Evolutionary conservation across 2,329 filamentous ascomycete species (phyloP).

Genomic region (Emergomyces pasteurianus): DNA sequence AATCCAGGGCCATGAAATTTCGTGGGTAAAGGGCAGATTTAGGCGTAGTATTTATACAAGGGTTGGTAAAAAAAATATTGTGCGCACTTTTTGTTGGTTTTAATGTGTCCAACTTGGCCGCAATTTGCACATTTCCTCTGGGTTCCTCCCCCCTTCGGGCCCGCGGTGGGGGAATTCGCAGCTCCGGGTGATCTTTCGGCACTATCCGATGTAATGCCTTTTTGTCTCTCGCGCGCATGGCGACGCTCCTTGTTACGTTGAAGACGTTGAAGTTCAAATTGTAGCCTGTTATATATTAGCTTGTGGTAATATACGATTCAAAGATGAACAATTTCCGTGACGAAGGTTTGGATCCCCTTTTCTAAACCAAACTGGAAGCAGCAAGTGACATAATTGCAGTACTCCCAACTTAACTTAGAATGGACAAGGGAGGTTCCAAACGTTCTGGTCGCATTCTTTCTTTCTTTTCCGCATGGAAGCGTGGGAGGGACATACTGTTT

Average conservation of each 20-base stretch:
- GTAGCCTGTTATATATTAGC: slow-evolving; percentile 40
- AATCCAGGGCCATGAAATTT: slow-evolving; percentile 7
- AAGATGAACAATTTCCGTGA: slow-evolving; percentile 1
- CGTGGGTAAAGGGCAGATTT: slow-evolving; percentile 10
- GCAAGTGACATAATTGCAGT: not conserved
- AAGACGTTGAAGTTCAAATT: slow-evolving; percentile 68
- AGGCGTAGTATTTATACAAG: not conserved
- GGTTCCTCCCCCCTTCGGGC: slow-evolving; percentile 51
- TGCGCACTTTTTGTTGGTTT: slow-evolving; percentile 90
- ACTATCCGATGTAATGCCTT: slow-evolving; percentile 41
- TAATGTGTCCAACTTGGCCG: slow-evolving; percentile 93
- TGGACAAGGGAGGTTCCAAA: not conserved
- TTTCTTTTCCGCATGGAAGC: not conserved
- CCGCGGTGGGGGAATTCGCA: slow-evolving; percentile 32
- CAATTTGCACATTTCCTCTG: slow-evolving; percentile 93
- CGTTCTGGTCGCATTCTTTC: not conserved
- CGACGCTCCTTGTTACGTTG: slow-evolving; percentile 85
- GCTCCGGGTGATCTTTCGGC: slow-evolving; percentile 34
- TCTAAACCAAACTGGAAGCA: not conserved
- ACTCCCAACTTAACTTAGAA: not conserved
- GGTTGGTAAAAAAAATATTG: slow-evolving; percentile 4
- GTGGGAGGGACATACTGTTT: slow-evolving; percentile 36
- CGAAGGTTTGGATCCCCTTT: not conserved
- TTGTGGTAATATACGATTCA: slow-evolving; percentile 1
- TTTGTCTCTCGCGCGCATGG: slow-evolving; percentile 81